phyloP scores from a whole-genome alignment of 23 red algal genomes.

The Cyanidiococcus yangmingshanensis region DNA sequence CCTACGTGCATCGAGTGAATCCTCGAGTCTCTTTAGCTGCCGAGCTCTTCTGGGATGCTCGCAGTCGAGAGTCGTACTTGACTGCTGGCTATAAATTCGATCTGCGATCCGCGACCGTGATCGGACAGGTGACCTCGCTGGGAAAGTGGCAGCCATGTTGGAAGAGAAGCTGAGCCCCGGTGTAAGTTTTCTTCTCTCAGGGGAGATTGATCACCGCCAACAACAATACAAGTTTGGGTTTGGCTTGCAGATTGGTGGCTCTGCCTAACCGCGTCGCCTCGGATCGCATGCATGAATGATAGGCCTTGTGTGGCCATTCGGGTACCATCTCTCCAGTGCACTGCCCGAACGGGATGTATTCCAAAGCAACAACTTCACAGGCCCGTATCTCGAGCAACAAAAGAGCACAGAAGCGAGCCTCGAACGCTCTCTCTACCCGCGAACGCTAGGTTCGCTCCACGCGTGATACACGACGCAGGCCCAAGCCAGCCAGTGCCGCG shows the following conservation, averaged over 20 bases:
- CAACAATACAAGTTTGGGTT: slow-evolving; percentile 90
- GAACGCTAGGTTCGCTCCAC: too few relatives aligned
- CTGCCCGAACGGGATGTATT: too few relatives aligned
- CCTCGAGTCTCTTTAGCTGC: slow-evolving; percentile 61
- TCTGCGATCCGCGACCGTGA: slow-evolving; percentile 54
- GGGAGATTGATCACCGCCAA: slow-evolving; percentile 78
- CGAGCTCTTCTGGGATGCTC: slow-evolving; percentile 70
- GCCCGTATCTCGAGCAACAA: too few relatives aligned
- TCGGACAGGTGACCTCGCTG: slow-evolving; percentile 70
- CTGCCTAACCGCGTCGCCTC: neutral
- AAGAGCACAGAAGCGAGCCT: too few relatives aligned
- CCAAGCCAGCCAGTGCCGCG: too few relatives aligned
- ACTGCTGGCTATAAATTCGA: slow-evolving; percentile 87
- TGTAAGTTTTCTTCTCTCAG: slow-evolving; percentile 62
- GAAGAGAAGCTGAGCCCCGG: slow-evolving; percentile 89
- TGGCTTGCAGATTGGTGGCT: slow-evolving; percentile 55
- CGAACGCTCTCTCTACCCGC: too few relatives aligned
- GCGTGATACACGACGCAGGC: too few relatives aligned
- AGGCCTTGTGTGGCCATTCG: too few relatives aligned
- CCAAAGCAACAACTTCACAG: too few relatives aligned
- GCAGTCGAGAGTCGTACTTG: slow-evolving; percentile 55
- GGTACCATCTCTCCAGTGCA: too few relatives aligned
- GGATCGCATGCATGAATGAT: too few relatives aligned
- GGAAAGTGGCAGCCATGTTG: slow-evolving; percentile 66
- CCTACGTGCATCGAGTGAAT: slow-evolving; percentile 66